These are phyloP conservation scores for Xylaria sp. DNA, from an alignment of 2,329 filamentous ascomycete species.

Conservation along the genomic window DNA sequence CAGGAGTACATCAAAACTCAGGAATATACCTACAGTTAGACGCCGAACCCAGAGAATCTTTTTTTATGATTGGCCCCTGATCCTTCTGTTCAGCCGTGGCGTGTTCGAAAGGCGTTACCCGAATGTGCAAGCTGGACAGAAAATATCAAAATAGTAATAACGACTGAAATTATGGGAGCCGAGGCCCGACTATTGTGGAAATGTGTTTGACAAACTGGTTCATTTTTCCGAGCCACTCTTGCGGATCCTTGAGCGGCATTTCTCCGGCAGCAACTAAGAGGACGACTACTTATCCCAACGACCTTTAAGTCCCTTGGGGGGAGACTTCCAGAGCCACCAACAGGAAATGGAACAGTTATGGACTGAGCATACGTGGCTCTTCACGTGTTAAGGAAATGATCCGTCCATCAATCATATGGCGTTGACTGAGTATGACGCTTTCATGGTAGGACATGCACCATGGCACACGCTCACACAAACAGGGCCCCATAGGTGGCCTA, in stretches of 20 bases:
- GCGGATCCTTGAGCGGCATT: background rate
- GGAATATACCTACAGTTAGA: background rate
- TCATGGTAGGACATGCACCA: background rate
- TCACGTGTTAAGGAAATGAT: background rate
- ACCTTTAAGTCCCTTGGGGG: background rate
- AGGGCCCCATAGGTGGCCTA: background rate
- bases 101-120: background rate
- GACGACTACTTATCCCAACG: background rate
- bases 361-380: background rate
- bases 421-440: background rate
- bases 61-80: background rate
- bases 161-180: background rate
- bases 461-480: background rate
- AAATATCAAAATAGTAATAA: background rate
- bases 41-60: no score
- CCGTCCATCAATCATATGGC: background rate
- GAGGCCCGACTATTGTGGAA: background rate
- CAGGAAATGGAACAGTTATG: background rate
- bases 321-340: background rate
- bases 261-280: background rate
- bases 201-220: slow-evolving; percentile 1
- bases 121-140: background rate
- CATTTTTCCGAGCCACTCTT: background rate
- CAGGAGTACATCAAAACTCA: background rate
- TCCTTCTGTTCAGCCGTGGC: background rate